Conservation (phyloP, 106 monocot species). For the Dioscorea zingiberensis region DNA sequence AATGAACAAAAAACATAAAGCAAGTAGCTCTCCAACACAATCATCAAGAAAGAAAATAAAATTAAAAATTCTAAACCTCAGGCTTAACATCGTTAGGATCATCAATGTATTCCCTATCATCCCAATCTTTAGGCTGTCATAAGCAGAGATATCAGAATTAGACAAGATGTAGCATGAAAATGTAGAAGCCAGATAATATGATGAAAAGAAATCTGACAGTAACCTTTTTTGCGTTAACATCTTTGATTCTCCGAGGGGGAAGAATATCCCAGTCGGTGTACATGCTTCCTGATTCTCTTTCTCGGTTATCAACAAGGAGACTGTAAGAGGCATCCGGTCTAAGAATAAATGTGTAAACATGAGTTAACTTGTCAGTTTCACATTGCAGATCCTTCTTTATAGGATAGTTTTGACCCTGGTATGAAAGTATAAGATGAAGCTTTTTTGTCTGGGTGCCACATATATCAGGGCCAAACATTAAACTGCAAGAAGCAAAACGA, state of each 20-base stretch:
- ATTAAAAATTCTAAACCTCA: conserved; percentile 32
- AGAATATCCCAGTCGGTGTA: conserved; percentile 98
- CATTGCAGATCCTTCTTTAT: conserved; percentile 89
- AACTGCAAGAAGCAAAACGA: conserved; percentile 33
- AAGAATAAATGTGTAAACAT: conserved; percentile 93
- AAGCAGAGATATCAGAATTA: not conserved
- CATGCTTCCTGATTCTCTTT: conserved; percentile 97
- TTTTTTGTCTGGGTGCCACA: conserved; percentile 98
- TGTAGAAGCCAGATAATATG: too few relatives aligned
- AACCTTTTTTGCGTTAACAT: conserved; percentile 86
- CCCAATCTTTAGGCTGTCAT: conserved; percentile 89
- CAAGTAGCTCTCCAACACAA: not conserved
- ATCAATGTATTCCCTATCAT: conserved; percentile 83
- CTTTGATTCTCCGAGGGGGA: conserved; percentile 89
- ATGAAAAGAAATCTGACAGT: too few relatives aligned
- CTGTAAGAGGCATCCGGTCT: conserved; percentile 92
- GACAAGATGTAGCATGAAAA: too few relatives aligned
- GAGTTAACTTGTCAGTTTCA: conserved; percentile 91
- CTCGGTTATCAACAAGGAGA: conserved; percentile 89
- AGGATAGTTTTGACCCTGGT: conserved; percentile 97
- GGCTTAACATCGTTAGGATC: conserved; percentile 88
- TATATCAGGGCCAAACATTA: conserved; percentile 98
- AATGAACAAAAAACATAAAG: not conserved
- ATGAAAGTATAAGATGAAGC: conserved; percentile 90
- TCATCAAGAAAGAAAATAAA: not conserved